Base-by-base conservation (phyloP, 768 basidiomycete genomes). In the Podaxis sp. region DNA sequence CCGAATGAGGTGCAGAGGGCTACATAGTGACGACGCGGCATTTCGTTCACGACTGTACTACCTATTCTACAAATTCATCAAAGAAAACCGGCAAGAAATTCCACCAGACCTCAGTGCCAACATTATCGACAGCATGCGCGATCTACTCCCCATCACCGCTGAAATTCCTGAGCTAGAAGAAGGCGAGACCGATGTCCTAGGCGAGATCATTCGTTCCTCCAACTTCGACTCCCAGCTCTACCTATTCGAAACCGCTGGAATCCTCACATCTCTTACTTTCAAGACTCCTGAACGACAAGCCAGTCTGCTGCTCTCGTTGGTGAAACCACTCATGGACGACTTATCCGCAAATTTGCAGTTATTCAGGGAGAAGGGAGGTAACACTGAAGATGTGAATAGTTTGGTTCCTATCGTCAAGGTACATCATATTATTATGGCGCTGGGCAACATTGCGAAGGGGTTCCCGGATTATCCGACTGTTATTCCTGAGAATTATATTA, bases 381-480 rank as follows among this genome's bases (percentile, higher is more conserved):
- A 84, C 8, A 73, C 82, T 2, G 80, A 84, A 51, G 91, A 94
- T 66, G 76, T 92, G 5, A 27, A 84, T 50, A 90, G 94, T 67
- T 77, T 62, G 61, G 72, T 91, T 49, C 84, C 92, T n/a, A 86
- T 97, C 68, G 80, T 98, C 59, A 87, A 86, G 70, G 85, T 94
- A 7, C 97, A 98, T 68, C 96, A 98, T 76, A 82, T 89, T 66
- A 90, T 98, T 72, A 91, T 96, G 88, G 95, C 96, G 2, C 80
- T 98, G 22, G 96, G 96, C 12, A 94, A 92, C 68, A 85, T 98
- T 59, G 91, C 95, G 38, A 97, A 97, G 76, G 97, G 97, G 12
- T 98, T 98, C 76, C 97, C 97, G 0, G 94, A 94, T 71, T 90
- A 90, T 69, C 91, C 93, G 47, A 85, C 83, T 15, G 82, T 86